Base-by-base conservation (phyloP, 2,329 filamentous ascomycete genomes). In the Xylaria hypoxylon region DNA sequence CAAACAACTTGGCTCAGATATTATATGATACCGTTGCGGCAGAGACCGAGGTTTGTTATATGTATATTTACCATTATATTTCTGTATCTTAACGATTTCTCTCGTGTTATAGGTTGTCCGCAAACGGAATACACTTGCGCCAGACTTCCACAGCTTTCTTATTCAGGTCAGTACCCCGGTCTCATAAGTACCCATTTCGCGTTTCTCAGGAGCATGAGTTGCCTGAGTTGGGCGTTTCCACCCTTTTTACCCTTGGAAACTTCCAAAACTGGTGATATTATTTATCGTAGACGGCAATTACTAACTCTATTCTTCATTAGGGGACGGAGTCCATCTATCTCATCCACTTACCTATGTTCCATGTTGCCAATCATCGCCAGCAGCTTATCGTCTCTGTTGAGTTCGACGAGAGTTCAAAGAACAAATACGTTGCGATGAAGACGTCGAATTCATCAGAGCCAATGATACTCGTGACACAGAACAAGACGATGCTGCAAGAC, bases 361-460 rank as follows among this genome's bases (percentile, higher is more conserved):
- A 81, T 40, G 72, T 77, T 4, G 79, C 80, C 1, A 81, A 80
- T 7, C 79, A 80, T 6, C 77, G 77, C 0, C 75, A 78, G 24
- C 81, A 83, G 48, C 73, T 81, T 11, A 77, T 82, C 2, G 68
- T 82, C 5, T 65, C 72, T 0, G 75, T 73, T 2, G 65, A 73
- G 17, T 68, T 79, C 33, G 72, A 74, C 35, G 13, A 65, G 7
- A 45, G 24, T 2, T 70, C 69, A 2, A 67, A 62, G 57, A 38
- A 52, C 0, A 71, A 70, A 62, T 79, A 77, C 53, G 33, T 68
- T 6, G 63, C 62, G 4, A 64, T 76, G 67, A 76, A 75, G 59
- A 64, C 45, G 28, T 65, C 71, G 6, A 72, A 72, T 62, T 74
- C 74, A 3, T 69, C 67, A 0, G 72, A 76, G 35, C 72, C 75